Conservation (phyloP, 2,329 filamentous ascomycete species). For the Aspergillus sp. region DNA sequence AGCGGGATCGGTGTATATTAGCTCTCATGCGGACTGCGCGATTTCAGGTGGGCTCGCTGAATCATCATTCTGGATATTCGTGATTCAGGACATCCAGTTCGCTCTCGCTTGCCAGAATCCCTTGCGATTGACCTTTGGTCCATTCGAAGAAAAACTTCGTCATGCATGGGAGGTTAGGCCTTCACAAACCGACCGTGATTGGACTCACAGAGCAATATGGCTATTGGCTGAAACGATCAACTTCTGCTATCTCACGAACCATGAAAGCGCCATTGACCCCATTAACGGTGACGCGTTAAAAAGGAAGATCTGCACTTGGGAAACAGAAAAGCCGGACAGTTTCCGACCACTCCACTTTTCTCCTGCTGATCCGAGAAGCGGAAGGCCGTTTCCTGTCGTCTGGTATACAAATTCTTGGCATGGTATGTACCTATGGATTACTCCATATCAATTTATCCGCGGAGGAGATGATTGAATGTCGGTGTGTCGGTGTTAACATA, state of each 20-base stretch:
- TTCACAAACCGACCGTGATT: constrained; percentile 24
- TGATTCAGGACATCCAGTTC: constrained; percentile 32
- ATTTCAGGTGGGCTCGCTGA: constrained; percentile 27
- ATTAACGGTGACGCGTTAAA: constrained; percentile 16
- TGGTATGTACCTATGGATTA: constrained; percentile 14
- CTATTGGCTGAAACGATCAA: constrained; percentile 29
- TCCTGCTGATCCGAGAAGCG: constrained; percentile 16
- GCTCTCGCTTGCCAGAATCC: constrained; percentile 27
- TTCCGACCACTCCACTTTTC: constrained; percentile 28
- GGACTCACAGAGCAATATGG: constrained; percentile 30
- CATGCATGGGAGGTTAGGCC: constrained; percentile 21
- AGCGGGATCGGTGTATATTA: constrained; percentile 31
- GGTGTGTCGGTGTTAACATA: not conserved
- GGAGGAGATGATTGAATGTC: not conserved
- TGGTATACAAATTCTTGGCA: constrained; percentile 29
- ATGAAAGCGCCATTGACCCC: constrained; percentile 11
- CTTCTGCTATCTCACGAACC: constrained; percentile 24
- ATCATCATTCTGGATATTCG: constrained; percentile 32
- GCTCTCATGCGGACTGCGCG: constrained; percentile 28
- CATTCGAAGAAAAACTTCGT: constrained; percentile 26
- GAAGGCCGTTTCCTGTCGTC: constrained; percentile 28
- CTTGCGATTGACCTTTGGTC: constrained; percentile 24
- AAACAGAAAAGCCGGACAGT: constrained; percentile 18
- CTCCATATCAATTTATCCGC: not conserved
- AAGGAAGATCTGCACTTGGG: constrained; percentile 23